These are phyloP conservation scores for Aplosporella prunicola DNA, from an alignment of 2,329 filamentous ascomycete genomes.

Conservation along the genomic window DNA sequence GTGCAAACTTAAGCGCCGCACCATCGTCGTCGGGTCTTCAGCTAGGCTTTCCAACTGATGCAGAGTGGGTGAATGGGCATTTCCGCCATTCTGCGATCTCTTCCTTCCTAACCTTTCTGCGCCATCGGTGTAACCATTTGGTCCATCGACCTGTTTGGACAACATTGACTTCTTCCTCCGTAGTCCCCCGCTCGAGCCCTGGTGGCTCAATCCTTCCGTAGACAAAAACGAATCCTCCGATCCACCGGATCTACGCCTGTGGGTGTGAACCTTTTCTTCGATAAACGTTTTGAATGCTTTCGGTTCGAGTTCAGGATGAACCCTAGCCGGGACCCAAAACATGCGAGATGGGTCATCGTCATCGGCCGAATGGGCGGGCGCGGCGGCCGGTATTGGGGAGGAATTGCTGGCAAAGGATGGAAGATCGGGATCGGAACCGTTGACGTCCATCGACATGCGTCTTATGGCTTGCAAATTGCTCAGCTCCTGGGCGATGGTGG, in stretches of 20 bases:
- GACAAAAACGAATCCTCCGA: slow-evolving; percentile 48
- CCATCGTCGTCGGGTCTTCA: slow-evolving; percentile 63
- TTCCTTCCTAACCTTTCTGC: slow-evolving; percentile 70
- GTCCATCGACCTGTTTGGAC: slow-evolving; percentile 78
- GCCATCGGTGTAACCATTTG: slow-evolving; percentile 69
- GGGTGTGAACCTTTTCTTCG: slow-evolving; percentile 83
- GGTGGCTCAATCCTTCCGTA: slow-evolving; percentile 46
- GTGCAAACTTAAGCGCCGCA: slow-evolving; percentile 58
- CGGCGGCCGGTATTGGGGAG: slow-evolving; percentile 53
- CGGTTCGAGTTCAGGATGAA: slow-evolving; percentile 90
- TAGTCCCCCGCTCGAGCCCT: slow-evolving; percentile 51
- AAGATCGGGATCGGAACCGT: slow-evolving; percentile 60
- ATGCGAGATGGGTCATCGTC: slow-evolving; percentile 81
- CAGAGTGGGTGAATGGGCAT: slow-evolving; percentile 53
- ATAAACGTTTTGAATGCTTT: slow-evolving; percentile 96
- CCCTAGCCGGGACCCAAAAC: slow-evolving; percentile 89
- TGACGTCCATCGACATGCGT: slow-evolving; percentile 90
- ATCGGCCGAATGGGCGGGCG: slow-evolving; percentile 57
- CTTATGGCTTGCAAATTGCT: slow-evolving; percentile 85
- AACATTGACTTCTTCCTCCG: slow-evolving; percentile 92
- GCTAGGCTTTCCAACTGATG: slow-evolving; percentile 70
- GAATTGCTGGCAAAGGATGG: slow-evolving; percentile 56
- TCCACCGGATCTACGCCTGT: slow-evolving; percentile 70
- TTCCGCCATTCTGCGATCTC: slow-evolving; percentile 51
- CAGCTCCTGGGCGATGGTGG: slow-evolving; percentile 81